Base-by-base conservation (phyloP, 495 filamentous ascomycete genomes). In the Niebla homalea region DNA sequence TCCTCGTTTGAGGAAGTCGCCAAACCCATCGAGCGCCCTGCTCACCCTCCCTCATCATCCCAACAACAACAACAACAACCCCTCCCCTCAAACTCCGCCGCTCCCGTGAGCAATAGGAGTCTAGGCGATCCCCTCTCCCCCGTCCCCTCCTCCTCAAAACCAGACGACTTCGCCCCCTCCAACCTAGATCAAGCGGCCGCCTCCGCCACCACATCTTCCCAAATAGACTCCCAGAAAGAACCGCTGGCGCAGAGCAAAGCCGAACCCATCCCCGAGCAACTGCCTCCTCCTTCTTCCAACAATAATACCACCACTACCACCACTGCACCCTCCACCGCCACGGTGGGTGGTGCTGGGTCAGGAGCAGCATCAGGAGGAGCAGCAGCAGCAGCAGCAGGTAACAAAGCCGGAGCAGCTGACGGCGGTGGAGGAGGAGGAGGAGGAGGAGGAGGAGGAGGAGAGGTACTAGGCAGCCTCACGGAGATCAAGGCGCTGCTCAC, bases 1-100 rank as follows among this genome's bases (percentile, higher is more conserved):
- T 72, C 76, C 12, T 84, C 80, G 66, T 95, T 95, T 59, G 84
- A 94, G 60, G 84, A 90, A 57, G 72, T 87, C 18, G 56, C 83
- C n/a, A 84, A 84, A 57, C 74, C 78, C 0, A 59, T 70, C 12
- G 77, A 82, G 54, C 76, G 76, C 19, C 53, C 55, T 15, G n/a
- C 32, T 14, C 36, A 48, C 32, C 47, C 23, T 6, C 25, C 44
- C 12, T 38, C n/a, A 20, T 44, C n/a, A 20, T 51, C 55, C 21
- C 51, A 57, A 36, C 40, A 48, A 2, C 29, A 29, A 32, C 29
- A 23, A 18, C 51, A 22, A 46, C 52, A 5, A 55, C 48, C 15
- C 51, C n/a, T n/a, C n/a, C n/a, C n/a, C n/a, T n/a, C n/a, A n/a
- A n/a, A n/a, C n/a, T n/a, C n/a, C n/a, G n/a, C n/a, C n/a, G n/a